These are phyloP conservation scores for Pleurotus giganteus DNA, from an alignment of 768 basidiomycete species.

Conservation along the genomic window DNA sequence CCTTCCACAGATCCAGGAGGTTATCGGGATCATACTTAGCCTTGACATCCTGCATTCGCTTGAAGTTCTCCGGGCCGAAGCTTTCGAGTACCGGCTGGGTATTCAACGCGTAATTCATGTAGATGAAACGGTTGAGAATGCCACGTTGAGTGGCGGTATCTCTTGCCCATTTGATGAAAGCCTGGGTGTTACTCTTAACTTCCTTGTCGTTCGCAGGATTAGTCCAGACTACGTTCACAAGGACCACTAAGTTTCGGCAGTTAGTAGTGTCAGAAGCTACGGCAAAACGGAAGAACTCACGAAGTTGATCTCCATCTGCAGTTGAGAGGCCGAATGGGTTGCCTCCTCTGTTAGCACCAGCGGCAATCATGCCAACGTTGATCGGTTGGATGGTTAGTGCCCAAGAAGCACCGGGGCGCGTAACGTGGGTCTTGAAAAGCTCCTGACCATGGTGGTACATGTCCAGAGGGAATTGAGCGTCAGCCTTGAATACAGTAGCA, in stretches of 20 bases:
- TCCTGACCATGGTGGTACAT: not conserved
- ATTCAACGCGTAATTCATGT: not conserved
- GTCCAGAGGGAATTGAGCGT: not conserved
- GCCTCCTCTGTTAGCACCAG: not conserved
- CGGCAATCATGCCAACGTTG: conserved; percentile 1
- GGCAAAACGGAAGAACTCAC: not conserved
- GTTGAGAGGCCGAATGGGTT: not conserved
- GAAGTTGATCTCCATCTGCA: not conserved
- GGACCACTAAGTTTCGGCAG: not conserved
- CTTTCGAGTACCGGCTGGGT: not conserved
- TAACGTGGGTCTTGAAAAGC: not conserved
- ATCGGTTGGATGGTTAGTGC: conserved; percentile 2
- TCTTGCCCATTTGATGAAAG: not conserved
- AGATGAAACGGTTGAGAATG: conserved; percentile 2
- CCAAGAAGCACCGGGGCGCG: not conserved
- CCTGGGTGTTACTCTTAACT: not conserved
- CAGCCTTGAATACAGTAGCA: not conserved
- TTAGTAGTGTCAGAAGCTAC: no score
- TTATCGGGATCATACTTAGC: not conserved
- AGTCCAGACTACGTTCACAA: not conserved
- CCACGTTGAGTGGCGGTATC: not conserved
- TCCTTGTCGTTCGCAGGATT: not conserved
- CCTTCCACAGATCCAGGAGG: not conserved
- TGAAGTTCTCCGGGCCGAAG: not conserved
- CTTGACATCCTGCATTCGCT: not conserved